Base-by-base conservation (phyloP, 305 asterid species). In the Salvia sclarea region DNA sequence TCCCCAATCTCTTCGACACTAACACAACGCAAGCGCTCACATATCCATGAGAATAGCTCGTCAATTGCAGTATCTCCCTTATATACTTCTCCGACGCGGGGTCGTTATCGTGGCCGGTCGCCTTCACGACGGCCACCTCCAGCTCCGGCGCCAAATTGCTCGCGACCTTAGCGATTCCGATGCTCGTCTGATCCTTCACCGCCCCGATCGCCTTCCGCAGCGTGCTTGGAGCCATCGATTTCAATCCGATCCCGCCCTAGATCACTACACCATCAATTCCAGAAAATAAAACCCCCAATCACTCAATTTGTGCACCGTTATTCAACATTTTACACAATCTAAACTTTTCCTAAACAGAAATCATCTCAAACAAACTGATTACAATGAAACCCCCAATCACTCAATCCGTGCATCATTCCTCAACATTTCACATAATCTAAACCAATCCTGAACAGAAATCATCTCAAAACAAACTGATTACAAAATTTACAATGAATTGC, bases 141-240 rank as follows among this genome's bases (percentile, higher is more conserved):
- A 93, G 87, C 78, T 91, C 97, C 20, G 98, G 96, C n/a, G 98
- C 96, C 82, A 85, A 47, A 77, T 94, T 94, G 81, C 96, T 81
- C 0, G 96, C 83, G 1, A 91, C 98, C 76, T 91, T 94, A 0
- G 97, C 97, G 30, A 94, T 78, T 40, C 98, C 92, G 25, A 94
- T 94, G 80, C 95, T 94, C 1, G 98, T 89, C 57, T 94, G 98
- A 68, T 94, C 98, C 85, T 94, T 94, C 63, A 93, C 96, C 3
- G 96, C 96, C 41, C 97, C 98, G 65, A 93, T 90, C 60, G 98
- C 98, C 87, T 93, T 93, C 14, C 96, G 82, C n/a, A 93, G 83
- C 22, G 97, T 90, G 67, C 55, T 90, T 25, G 96, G 96, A 49
- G 98, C 95, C 98, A 93, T 92, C 61, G 53, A n/a, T 77, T 77